Evolutionary conservation across 2,329 filamentous ascomycete species (phyloP), one percentile per base, ranked within the genome.

Genomic region (Arthrobotrys iridis): DNA sequence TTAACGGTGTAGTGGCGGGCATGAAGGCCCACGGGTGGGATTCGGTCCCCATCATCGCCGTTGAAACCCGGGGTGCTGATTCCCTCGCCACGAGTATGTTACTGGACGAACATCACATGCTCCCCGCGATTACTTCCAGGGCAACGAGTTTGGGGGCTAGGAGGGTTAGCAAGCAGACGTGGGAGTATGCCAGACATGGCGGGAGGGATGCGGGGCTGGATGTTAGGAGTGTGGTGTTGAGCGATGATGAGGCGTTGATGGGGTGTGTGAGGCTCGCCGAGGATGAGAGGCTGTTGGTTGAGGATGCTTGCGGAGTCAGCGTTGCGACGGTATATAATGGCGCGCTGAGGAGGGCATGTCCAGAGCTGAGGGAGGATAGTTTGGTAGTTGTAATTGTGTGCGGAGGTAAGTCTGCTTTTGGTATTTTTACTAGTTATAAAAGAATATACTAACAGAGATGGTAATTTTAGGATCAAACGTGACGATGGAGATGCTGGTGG

Each of bases 371-470:
- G 82, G 84, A 85, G 0, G 83, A 86, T 68, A 90, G 88, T 81
- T 92, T 91, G 77, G 87, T 97, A 4, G 93, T 97, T 1, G 84
- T 97, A 62, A 85, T 96, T 22, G 88, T 97, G 4, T 98, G 94
- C 80, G 94, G 94, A n/a, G 79, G 79, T 79, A 63, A 65, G 62
- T 65, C 46, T 40, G n/a, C 43, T 20, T 20, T 46, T 2, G 52
- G 20, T 45, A 4, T 22, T 15, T n/a, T 35, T 20, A 5, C 22
- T 50, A n/a, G 30, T n/a, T 24, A n/a, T 33, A 48, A 4, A 28
- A 67, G 33, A 15, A 26, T 46, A 13, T 22, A 35, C 75, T 77
- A 70, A 78, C 24, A 46, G 4, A 33, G n/a, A 35, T 64, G 37
- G 5, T n/a, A 55, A 26, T 28, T 35, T 13, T 30, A 46, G 91